Percentiles rank a stretch among this genome's conserved stretches.
These are phyloP conservation scores for Cladorrhinum sp. DNA, from an alignment of 2,329 filamentous ascomycete genomes.

Conservation along the genomic window DNA sequence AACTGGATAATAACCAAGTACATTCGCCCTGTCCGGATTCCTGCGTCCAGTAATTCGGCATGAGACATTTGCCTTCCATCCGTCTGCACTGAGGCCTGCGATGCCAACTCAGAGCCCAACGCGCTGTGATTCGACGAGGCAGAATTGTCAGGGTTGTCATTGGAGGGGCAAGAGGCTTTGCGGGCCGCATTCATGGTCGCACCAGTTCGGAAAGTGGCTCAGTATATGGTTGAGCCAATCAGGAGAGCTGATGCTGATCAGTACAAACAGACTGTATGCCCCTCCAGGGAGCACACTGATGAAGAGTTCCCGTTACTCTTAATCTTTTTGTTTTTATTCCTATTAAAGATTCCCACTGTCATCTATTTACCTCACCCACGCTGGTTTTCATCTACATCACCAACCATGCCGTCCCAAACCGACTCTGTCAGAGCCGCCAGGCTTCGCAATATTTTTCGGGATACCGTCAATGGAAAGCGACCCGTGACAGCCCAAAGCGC, in stretches of 20 bases:
- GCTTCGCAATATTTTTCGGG: constrained; percentile 25
- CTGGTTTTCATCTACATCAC: neutral
- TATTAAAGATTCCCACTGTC: neutral
- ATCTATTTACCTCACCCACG: neutral
- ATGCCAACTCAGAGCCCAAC: constrained; percentile 1
- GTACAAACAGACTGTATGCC: constrained; percentile 1
- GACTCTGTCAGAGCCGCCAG: constrained; percentile 14
- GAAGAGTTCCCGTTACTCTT: neutral
- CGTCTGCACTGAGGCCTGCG: constrained; percentile 2
- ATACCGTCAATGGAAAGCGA: constrained; percentile 27
- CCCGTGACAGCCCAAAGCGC: constrained; percentile 25
- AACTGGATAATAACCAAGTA: neutral
- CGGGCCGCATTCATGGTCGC: constrained; percentile 1
- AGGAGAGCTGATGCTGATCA: neutral
- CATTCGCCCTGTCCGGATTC: neutral
- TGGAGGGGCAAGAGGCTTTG: constrained; percentile 3
- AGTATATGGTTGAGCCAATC: neutral
- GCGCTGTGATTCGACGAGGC: neutral
- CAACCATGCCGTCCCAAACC: constrained; percentile 11
- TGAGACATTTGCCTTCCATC: neutral
- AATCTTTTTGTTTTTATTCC: neutral
- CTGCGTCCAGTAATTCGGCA: neutral
- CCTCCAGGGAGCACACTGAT: neutral
- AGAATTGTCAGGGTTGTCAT: neutral
- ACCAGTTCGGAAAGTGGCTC: neutral